Percentiles rank a stretch among this genome's conserved stretches.
These are phyloP conservation scores for Heterococcus sp. DNA, from an alignment of 108 stramenopile genomes.

Conservation along the genomic window DNA sequence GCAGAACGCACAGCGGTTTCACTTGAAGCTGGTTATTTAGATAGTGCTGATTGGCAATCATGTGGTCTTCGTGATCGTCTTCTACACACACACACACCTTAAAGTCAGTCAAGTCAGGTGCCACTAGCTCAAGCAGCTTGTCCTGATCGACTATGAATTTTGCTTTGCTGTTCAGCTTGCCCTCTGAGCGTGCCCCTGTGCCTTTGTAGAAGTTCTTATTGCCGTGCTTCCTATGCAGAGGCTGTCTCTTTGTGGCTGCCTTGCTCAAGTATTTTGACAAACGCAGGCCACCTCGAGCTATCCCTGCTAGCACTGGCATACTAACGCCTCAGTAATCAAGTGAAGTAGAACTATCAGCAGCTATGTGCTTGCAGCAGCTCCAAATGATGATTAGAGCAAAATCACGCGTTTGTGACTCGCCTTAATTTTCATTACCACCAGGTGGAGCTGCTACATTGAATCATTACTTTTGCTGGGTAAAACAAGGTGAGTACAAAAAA, in stretches of 20 bases:
- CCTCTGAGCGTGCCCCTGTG: constrained; percentile 25
- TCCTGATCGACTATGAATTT: constrained; percentile 27
- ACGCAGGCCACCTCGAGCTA: constrained; percentile 25
- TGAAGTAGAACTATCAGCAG: too few species aligned
- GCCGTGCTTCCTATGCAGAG: constrained; percentile 35
- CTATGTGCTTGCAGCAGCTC: too few species aligned
- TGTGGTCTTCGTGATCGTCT: too few species aligned
- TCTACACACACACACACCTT: constrained; percentile 38
- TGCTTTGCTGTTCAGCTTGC: constrained; percentile 41
- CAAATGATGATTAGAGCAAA: too few species aligned
- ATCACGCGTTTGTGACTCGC: not conserved
- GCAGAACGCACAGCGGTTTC: too few species aligned
- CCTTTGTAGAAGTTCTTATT: constrained; percentile 51
- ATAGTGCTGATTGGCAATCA: too few species aligned
- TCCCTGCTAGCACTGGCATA: constrained; percentile 44
- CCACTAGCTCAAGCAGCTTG: constrained; percentile 35
- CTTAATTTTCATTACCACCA: not conserved
- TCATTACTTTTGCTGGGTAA: not conserved
- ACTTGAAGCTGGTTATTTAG: too few species aligned
- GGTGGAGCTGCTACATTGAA: not conserved
- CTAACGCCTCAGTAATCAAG: too few species aligned
- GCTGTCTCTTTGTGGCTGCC: constrained; percentile 44
- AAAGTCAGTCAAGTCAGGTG: constrained; percentile 39
- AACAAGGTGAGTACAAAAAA: not conserved
- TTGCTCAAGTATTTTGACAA: constrained; percentile 47